phyloP scores from a whole-genome alignment of 176 grass and related monocot genomes.

The Lolium rigidum region DNA sequence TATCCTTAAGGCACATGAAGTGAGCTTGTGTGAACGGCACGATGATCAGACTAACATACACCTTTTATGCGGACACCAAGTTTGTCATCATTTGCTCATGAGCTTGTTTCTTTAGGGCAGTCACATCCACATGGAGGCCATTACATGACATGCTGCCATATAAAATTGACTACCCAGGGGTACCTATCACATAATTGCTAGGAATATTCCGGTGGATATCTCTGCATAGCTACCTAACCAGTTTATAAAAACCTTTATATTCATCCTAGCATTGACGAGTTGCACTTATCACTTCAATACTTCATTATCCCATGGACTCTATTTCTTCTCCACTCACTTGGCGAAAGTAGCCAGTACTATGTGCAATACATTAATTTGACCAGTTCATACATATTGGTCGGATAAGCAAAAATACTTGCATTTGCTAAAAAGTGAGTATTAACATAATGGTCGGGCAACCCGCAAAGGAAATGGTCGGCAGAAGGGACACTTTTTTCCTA shows the following conservation, averaged over 20 bases:
- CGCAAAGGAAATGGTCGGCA: too few species aligned
- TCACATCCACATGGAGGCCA: background rate
- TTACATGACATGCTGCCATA: background rate
- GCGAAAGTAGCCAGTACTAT: background rate
- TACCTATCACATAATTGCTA: background rate
- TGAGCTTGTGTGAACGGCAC: too few species aligned
- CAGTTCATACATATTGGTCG: background rate
- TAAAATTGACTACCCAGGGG: background rate
- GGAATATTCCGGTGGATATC: constrained; percentile 45
- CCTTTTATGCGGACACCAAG: background rate
- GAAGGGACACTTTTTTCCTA: too few species aligned
- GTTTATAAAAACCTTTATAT: background rate
- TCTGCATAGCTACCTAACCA: background rate
- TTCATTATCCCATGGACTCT: background rate
- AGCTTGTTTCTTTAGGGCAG: background rate
- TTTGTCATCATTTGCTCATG: background rate
- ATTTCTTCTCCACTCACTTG: background rate
- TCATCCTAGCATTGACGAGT: background rate
- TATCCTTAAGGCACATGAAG: too few species aligned
- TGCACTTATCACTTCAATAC: background rate
- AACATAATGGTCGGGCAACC: too few species aligned
- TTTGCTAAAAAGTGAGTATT: too few species aligned
- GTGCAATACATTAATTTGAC: background rate
- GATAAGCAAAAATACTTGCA: background rate
- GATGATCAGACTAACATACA: too few species aligned